These are phyloP conservation scores for Scheffersomyces titani DNA, from an alignment of 1,139 yeast species.

Conservation along the genomic window DNA sequence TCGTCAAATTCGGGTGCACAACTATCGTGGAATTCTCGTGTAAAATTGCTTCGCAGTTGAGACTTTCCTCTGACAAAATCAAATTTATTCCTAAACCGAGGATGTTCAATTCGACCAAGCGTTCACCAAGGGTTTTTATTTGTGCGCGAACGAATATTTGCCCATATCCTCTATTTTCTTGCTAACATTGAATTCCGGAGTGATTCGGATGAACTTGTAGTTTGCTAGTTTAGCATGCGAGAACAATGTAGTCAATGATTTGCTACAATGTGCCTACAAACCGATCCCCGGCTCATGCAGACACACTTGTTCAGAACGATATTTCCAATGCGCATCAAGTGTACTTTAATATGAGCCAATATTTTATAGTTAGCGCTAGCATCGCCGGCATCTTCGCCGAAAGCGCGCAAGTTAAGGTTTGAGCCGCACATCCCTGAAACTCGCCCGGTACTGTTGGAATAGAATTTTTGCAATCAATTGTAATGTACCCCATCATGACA, in stretches of 20 bases:
- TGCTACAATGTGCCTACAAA: not conserved
- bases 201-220: not conserved
- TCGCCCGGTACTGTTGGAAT: not conserved
- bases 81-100: not conserved
- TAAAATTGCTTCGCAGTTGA: too few relatives aligned
- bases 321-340: not conserved
- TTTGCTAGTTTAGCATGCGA: not conserved
- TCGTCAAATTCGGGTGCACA: not conserved
- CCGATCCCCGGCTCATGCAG: not conserved
- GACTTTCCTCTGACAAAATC: not conserved
- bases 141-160: not conserved
- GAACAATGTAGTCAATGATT: too few relatives aligned
- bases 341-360: not conserved
- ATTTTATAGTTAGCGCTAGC: not conserved
- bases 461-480: not conserved
- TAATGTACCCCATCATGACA: not conserved
- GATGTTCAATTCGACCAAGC: too few relatives aligned
- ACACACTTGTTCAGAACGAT: not conserved
- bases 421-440: not conserved
- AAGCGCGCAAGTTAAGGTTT: not conserved
- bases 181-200: not conserved
- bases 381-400: not conserved
- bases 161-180: not conserved
- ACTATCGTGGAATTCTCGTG: not conserved
- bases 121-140: too few relatives aligned